These are phyloP conservation scores for Parascedosporium putredinis DNA, from an alignment of 2,329 filamentous ascomycete species.

Conservation along the genomic window DNA sequence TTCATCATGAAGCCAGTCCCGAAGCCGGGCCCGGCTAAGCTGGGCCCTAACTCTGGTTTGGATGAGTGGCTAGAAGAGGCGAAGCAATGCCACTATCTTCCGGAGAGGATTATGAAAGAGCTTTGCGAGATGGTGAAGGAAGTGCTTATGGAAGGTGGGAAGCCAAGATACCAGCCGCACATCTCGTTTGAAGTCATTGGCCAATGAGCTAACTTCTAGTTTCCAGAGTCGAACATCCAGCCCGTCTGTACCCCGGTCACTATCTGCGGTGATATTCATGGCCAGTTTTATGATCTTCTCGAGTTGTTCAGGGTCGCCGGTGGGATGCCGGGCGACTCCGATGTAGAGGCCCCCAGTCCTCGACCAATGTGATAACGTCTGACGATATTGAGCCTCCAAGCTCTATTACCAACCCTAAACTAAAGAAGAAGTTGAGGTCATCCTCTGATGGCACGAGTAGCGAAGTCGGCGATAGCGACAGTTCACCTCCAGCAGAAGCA, in stretches of 20 bases:
- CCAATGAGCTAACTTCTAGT: no score
- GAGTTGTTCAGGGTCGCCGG: slow-evolving; percentile 95
- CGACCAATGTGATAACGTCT: slow-evolving; percentile 70
- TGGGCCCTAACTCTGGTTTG: slow-evolving; percentile 72
- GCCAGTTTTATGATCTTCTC: slow-evolving; percentile 95
- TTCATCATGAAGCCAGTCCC: slow-evolving; percentile 47
- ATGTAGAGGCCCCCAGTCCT: slow-evolving; percentile 58
- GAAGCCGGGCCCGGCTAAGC: slow-evolving; percentile 79
- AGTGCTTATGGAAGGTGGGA: slow-evolving; percentile 87
- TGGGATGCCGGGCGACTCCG: slow-evolving; percentile 82
- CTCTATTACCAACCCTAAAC: slow-evolving; percentile 76
- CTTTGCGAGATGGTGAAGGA: slow-evolving; percentile 98
- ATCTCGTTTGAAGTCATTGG: not conserved
- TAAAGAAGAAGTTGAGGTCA: slow-evolving; percentile 69
- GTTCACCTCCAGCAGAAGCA: slow-evolving; percentile 35
- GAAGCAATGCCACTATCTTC: slow-evolving; percentile 94
- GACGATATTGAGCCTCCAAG: slow-evolving; percentile 86
- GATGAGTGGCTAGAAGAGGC: slow-evolving; percentile 96
- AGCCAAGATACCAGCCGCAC: slow-evolving; percentile 2
- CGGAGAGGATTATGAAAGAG: slow-evolving; percentile 95
- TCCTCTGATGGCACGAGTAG: slow-evolving; percentile 40
- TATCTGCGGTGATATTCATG: slow-evolving; percentile 95
- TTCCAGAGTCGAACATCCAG: slow-evolving; percentile 89
- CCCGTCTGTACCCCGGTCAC: slow-evolving; percentile 95
- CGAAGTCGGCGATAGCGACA: slow-evolving; percentile 37